A percentile compares a stretch with the other conserved stretches of the same genome.
Evolutionary conservation across 495 filamentous ascomycete species (phyloP).

Genomic region (Symbiotaphrina buchneri): DNA sequence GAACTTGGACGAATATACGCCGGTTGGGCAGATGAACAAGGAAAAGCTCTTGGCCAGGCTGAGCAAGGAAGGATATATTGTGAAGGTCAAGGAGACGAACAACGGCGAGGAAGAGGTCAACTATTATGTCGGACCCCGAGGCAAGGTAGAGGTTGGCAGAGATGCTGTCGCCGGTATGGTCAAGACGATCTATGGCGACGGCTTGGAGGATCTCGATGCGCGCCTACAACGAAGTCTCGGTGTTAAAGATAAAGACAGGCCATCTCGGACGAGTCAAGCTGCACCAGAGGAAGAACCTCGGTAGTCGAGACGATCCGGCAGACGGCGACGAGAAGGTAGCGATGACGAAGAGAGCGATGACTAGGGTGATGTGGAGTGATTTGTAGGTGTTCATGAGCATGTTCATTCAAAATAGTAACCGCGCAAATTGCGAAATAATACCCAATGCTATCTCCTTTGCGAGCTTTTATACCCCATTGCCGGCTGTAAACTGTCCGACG

Average conservation of each 20-base stretch:
- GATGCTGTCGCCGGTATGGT: conserved; percentile 49
- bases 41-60: conserved; percentile 54
- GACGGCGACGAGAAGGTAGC: background rate
- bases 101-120: conserved; percentile 39
- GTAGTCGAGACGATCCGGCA: too few relatives aligned
- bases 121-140: conserved; percentile 62
- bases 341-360: background rate
- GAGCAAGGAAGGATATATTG: conserved; percentile 61
- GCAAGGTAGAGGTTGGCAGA: conserved; percentile 65
- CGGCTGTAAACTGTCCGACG: too few relatives aligned
- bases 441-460: too few relatives aligned
- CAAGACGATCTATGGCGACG: conserved; percentile 29
- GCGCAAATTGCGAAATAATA: too few relatives aligned
- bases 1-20: conserved; percentile 55
- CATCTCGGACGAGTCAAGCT: too few relatives aligned
- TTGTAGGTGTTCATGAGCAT: too few relatives aligned
- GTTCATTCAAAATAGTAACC: too few relatives aligned
- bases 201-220: conserved; percentile 4
- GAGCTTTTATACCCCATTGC: too few relatives aligned
- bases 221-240: conserved; percentile 5
- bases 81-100: conserved; percentile 30
- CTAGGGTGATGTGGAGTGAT: too few relatives aligned
- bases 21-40: conserved; percentile 53
- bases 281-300: too few relatives aligned
- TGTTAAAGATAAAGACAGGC: conserved; percentile 2